Base-by-base conservation (phyloP, 1,284 basidiomycete genomes). In the Boletus smithii region DNA sequence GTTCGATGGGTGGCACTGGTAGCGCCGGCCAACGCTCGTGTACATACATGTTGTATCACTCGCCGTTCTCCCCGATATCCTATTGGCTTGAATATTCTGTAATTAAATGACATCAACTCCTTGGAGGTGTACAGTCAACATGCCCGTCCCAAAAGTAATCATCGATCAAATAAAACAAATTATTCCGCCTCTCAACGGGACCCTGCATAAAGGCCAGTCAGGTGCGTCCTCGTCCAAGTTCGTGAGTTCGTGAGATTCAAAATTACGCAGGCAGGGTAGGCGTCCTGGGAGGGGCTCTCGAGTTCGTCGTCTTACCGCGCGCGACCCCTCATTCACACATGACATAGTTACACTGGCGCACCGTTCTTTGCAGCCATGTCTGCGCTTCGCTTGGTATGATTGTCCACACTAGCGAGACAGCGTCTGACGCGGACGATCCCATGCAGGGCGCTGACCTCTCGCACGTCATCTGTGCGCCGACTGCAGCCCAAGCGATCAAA, bases 391-490 rank as follows among this genome's bases (percentile, higher is more conserved):
- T 77, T 94, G 61, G 90, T 89, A 63, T 43, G 77, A 9, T 69
- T 42, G 34, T 48, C 48, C n/a, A 38, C 17, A 7, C 20, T n/a
- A 22, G 11, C 29, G 9, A 18, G 9, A 16, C 14, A 11, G 27
- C n/a, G n/a, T 16, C 38, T 38, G 39, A 42, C 17, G 17, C 22
- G 29, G 32, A 27, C 9, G 35, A n/a, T n/a, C 18, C 9, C 6
- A 30, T 8, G 32, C 30, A 91, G 89, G 95, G 95, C 26, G 89
- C 88, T 43, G 95, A 98, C 67, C 77, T 98, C 35, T 92, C 93
- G 20, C 95, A 98, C 74, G 93, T 98, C 46, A 95, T 99, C 44
- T 99, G 95, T 70, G 87, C 94, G 10, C 95, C 95, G 0, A 82
- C 81, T 1, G 92, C 93, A 2, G 90, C 90, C 23, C 77, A 79